phyloP scores from a whole-genome alignment of 2,329 filamentous ascomycete genomes.

The Calonectria henricotiae region DNA sequence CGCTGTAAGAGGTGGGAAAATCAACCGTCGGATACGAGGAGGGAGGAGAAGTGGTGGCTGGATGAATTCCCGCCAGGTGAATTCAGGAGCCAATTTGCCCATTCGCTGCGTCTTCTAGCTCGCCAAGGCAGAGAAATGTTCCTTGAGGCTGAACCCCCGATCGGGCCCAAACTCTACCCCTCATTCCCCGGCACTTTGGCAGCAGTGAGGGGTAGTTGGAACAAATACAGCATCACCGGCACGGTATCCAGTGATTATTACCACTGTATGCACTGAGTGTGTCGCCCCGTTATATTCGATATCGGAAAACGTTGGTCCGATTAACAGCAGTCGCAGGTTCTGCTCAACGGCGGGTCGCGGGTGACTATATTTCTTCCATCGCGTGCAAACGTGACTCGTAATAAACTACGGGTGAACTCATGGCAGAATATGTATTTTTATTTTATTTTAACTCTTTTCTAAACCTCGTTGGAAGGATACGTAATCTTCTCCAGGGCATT shows the following conservation, averaged over 20 bases:
- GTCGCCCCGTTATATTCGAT: too few species aligned
- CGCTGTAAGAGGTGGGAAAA: slow-evolving; percentile 19
- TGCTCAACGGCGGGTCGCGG: too few species aligned
- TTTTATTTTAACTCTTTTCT: slow-evolving; percentile 7
- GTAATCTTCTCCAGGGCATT: slow-evolving; percentile 39
- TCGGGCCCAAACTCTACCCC: slow-evolving; percentile 8
- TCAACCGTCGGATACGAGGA: not conserved
- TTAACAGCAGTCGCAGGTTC: too few species aligned
- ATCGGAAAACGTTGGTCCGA: too few species aligned
- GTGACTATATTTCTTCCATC: too few species aligned
- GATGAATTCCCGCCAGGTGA: not conserved
- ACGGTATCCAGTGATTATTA: not conserved
- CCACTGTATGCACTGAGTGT: too few species aligned
- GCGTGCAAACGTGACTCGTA: too few species aligned
- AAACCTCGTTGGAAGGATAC: slow-evolving; percentile 45
- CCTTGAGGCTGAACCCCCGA: slow-evolving; percentile 12
- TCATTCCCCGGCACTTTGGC: not conserved
- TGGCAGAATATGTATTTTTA: not conserved
- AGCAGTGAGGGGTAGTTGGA: not conserved
- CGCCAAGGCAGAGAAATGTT: not conserved
- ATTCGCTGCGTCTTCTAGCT: not conserved
- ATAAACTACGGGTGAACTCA: too few species aligned
- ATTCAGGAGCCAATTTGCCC: not conserved
- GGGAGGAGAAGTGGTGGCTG: not conserved
- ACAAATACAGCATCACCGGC: not conserved